A percentile compares a stretch with the other conserved stretches of the same genome.
These are phyloP conservation scores for Sporothrix protearum DNA, from an alignment of 2,329 filamentous ascomycete genomes.

Conservation along the genomic window DNA sequence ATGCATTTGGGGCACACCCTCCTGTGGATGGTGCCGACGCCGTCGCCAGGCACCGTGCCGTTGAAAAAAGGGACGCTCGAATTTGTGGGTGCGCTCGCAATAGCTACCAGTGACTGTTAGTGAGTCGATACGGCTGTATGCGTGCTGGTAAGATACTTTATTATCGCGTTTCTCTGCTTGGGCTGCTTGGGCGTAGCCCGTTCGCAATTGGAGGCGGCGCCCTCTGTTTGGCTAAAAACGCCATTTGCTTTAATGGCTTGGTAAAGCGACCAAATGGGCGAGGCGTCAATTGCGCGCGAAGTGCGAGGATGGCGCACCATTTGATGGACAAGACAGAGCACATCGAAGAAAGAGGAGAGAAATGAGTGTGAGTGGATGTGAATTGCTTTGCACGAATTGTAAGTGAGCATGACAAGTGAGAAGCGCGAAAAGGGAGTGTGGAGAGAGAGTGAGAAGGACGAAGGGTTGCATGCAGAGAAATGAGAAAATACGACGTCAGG, in stretches of 20 bases:
- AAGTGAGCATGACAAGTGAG: neutral
- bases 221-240: slow-evolving; percentile 10
- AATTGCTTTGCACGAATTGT: neutral
- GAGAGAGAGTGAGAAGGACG: neutral
- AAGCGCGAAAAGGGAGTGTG: neutral
- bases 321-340: neutral
- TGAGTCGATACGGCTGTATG: neutral
- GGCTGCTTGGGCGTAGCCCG: neutral
- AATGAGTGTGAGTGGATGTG: neutral
- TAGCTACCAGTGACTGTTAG: neutral
- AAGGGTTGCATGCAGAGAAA: slow-evolving; percentile 10
- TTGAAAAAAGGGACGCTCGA: slow-evolving; percentile 17
- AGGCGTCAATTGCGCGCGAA: slow-evolving; percentile 7
- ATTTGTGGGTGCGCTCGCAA: neutral
- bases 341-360: neutral
- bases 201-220: neutral
- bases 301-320: neutral
- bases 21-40: slow-evolving; percentile 14
- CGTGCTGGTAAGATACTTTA: neutral
- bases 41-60: slow-evolving; percentile 20
- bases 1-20: slow-evolving; percentile 5
- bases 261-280: slow-evolving; percentile 1
- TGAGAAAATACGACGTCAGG: slow-evolving; percentile 13
- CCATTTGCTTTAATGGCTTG: neutral
- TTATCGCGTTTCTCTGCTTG: neutral